A percentile compares a stretch with the other conserved stretches of the same genome.
These are phyloP conservation scores for Paecilomyces variotii DNA, from an alignment of 2,329 filamentous ascomycete species.

Conservation along the genomic window DNA sequence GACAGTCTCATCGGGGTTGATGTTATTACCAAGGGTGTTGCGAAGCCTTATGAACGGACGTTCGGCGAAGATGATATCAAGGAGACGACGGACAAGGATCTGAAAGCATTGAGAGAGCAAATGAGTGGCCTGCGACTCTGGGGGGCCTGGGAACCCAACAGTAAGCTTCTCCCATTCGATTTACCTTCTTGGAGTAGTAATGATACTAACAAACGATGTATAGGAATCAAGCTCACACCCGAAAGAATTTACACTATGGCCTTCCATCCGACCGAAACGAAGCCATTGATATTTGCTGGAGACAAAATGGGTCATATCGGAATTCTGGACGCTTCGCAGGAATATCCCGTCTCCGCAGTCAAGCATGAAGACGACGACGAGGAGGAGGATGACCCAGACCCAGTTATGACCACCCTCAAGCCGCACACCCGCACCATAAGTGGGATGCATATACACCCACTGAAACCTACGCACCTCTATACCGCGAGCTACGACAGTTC, in stretches of 20 bases:
- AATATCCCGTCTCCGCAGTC: constrained; percentile 32
- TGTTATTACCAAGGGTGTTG: constrained; percentile 55
- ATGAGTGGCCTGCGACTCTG: constrained; percentile 75
- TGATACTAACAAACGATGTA: not conserved
- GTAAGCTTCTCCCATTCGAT: constrained; percentile 37
- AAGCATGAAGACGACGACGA: constrained; percentile 57
- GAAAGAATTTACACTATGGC: constrained; percentile 79
- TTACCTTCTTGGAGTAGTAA: not conserved
- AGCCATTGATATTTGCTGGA: constrained; percentile 83
- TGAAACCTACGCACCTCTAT: constrained; percentile 67
- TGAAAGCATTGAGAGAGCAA: constrained; percentile 64
- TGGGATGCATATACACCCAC: constrained; percentile 68
- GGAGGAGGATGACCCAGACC: constrained; percentile 58
- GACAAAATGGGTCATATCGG: constrained; percentile 90
- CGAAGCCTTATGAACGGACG: constrained; percentile 73
- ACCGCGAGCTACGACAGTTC: constrained; percentile 90
- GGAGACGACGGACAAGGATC: constrained; percentile 66
- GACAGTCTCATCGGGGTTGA: constrained; percentile 56
- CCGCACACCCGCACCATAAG: constrained; percentile 83
- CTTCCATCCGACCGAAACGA: constrained; percentile 80
- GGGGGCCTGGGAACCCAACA: constrained; percentile 72
- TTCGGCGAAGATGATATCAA: constrained; percentile 79
- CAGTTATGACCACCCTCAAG: constrained; percentile 82
- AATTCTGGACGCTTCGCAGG: constrained; percentile 66
- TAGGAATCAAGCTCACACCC: constrained; percentile 84